These are phyloP conservation scores for Saccharomycopsis fibuligera DNA, from an alignment of 805 yeast species.

Conservation along the genomic window DNA sequence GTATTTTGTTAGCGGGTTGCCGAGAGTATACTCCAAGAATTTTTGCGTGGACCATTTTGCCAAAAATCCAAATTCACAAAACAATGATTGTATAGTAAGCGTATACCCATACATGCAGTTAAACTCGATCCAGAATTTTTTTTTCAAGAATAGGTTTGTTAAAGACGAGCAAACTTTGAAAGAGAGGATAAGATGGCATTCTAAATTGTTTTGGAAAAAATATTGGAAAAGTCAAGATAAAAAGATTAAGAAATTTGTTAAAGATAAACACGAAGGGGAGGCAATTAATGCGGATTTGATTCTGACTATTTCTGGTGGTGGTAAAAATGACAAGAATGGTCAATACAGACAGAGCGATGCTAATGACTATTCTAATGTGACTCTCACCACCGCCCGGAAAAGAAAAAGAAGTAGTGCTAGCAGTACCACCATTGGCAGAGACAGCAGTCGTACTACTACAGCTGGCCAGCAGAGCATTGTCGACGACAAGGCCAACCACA, in stretches of 20 bases:
- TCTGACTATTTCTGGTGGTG: no score
- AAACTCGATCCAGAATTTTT: conserved; percentile 43
- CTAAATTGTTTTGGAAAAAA: conserved; percentile 44
- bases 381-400: not conserved
- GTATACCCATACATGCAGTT: conserved; percentile 59
- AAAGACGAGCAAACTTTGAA: conserved; percentile 28
- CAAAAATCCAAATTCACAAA: conserved; percentile 19
- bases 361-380: not conserved
- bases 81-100: conserved; percentile 23
- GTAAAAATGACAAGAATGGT: no score
- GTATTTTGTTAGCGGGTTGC: conserved; percentile 43
- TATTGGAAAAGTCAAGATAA: conserved; percentile 40
- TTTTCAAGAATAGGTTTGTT: conserved; percentile 45
- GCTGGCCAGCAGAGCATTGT: no score
- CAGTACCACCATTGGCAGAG: not conserved
- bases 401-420: not conserved
- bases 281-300: conserved; percentile 26
- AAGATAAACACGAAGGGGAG: conserved; percentile 33
- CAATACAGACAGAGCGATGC: no score
- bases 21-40: conserved; percentile 33
- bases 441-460: not conserved
- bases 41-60: conserved; percentile 40
- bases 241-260: conserved; percentile 31
- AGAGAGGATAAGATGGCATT: conserved; percentile 29
- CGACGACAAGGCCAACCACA: not conserved